Evolutionary conservation across 2,329 filamentous ascomycete species (phyloP), one percentile per base, ranked within the genome.

Genomic region (Pseudopyricularia cyperi): DNA sequence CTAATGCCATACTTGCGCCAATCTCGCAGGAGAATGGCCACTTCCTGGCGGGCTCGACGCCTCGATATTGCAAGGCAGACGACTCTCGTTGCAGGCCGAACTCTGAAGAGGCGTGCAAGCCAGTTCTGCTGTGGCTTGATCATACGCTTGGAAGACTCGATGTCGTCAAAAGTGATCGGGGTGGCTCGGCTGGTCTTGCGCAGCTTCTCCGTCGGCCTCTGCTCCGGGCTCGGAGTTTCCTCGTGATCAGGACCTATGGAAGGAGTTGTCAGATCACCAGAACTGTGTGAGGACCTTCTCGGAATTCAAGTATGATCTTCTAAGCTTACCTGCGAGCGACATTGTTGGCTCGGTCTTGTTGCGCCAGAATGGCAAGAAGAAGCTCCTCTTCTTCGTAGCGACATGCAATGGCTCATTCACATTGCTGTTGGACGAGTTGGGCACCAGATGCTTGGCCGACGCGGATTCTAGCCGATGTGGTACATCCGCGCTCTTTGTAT

Each of bases 101-200:
- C 84, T 52, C 89, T 82, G 70, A 97, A 88, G 46, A 97, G 80
- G 15, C 88, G 85, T 30, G 88, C 85, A 51, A 97, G 78, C 90
- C 91, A 96, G 59, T 85, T 95, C 61, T 89, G 83, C 62, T 82
- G 83, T 30, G 80, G 76, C 55, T 81, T 82, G 60, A 78, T 85
- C 66, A 75, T 75, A 53, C 75, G 75, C 63, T 55, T 68, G 69
- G 66, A 65, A 54, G 64, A 65, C 30, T 66, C 64, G 32, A 65
- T 66, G 28, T 66, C 66, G 19, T 64, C 61, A 55, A 67, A 17
- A 6, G 37, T 12, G 30, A 51, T 24, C 24, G 11, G 34, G 17
- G 37, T 28, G 7, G 15, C 15, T 42, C 49, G 11, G 39, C 57
- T 62, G 49, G 19, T 46, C 37, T 55, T 57, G 52, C 49, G 50